phyloP scores from a whole-genome alignment of 345 rosid genomes.

The Rhodamnia argentea region DNA sequence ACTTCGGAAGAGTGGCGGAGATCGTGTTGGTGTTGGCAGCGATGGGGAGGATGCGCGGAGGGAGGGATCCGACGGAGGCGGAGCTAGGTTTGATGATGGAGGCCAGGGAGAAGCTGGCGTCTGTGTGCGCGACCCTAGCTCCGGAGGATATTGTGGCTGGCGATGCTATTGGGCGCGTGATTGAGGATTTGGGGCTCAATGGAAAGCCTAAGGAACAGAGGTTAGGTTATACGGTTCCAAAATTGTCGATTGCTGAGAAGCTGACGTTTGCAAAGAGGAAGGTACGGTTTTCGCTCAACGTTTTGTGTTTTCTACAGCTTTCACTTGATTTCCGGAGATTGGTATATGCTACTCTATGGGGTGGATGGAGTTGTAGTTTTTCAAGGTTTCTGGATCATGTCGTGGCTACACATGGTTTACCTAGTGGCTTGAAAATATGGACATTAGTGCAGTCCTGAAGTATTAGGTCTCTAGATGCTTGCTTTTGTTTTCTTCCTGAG shows the following conservation, averaged over 20 bases:
- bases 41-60: constrained; percentile 67
- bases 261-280: constrained; percentile 45
- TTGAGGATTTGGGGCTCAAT: constrained; percentile 82
- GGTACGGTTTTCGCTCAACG: constrained; percentile 22
- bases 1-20: constrained; percentile 63
- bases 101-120: constrained; percentile 62
- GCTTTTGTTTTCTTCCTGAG: not conserved
- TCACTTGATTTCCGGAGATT: not conserved
- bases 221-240: constrained; percentile 38
- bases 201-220: constrained; percentile 45
- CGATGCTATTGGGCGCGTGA: constrained; percentile 48
- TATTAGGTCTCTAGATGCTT: not conserved
- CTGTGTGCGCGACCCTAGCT: constrained; percentile 32
- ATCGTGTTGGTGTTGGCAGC: constrained; percentile 71
- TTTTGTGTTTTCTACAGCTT: not conserved
- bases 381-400: not conserved
- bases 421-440: not conserved
- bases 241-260: constrained; percentile 64
- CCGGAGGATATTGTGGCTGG: constrained; percentile 58
- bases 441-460: not conserved
- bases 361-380: not conserved
- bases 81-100: constrained; percentile 65
- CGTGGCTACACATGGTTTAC: not conserved
- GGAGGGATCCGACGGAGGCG: constrained; percentile 46
- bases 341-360: not conserved